Evolutionary conservation across 2,329 filamentous ascomycete species (phyloP).

Genomic region (Talaromyces sp.): DNA sequence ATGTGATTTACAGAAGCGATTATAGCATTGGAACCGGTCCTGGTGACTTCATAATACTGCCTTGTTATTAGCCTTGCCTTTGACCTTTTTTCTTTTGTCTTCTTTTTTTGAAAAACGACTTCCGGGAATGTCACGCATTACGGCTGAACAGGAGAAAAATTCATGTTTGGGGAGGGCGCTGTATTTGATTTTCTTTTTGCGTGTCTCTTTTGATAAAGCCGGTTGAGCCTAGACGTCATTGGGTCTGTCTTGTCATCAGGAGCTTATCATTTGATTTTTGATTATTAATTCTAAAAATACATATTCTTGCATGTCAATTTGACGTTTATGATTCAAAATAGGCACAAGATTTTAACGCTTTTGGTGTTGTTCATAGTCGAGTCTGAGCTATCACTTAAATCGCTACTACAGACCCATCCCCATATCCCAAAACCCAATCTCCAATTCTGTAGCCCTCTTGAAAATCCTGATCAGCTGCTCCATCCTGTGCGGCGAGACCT

Average conservation of each 20-base stretch:
- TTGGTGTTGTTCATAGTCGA: background rate
- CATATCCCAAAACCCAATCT: constrained; percentile 73
- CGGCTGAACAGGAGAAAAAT: background rate
- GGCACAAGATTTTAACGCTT: background rate
- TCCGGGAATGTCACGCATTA: background rate
- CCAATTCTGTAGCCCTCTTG: constrained; percentile 76
- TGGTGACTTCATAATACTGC: background rate
- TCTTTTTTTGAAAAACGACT: background rate
- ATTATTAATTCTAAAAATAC: background rate
- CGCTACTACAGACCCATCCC: constrained; percentile 34
- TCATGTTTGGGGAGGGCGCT: background rate
- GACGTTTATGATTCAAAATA: background rate
- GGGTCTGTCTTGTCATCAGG: background rate
- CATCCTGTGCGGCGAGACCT: constrained; percentile 68
- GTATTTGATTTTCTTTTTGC: background rate
- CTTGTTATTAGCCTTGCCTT: background rate
- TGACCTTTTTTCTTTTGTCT: background rate
- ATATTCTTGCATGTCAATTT: background rate
- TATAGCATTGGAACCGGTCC: background rate
- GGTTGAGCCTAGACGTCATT: background rate
- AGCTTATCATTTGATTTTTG: background rate
- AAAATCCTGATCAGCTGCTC: constrained; percentile 83
- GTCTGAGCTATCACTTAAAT: background rate
- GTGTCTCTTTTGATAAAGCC: background rate
- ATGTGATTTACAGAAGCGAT: constrained; percentile 32